Base-by-base conservation (phyloP, 352 stramenopile species). In the Pythium sukuiense region DNA sequence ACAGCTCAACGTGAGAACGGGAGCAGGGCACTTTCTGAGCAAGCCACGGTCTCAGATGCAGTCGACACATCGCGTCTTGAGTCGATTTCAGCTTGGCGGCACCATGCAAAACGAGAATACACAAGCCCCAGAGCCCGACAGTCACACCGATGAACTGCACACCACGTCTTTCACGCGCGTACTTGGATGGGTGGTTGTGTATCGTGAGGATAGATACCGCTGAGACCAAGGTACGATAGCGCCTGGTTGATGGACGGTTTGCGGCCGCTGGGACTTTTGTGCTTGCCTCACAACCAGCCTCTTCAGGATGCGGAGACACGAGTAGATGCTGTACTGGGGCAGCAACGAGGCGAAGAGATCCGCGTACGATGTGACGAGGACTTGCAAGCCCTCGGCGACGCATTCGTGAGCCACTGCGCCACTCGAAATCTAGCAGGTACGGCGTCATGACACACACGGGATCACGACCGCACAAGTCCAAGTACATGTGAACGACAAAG, bases 381-480 rank as follows among this genome's bases (percentile, higher is more conserved):
- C 56, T 27, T 69, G 55, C 3, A 33, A n/a, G 16, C 13, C 48
- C 30, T 69, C 63, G 2, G 55, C 48, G 20, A 69, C 35, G 59
- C 59, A 37, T 65, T 67, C 8, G 39, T 43, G 32, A 61, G 59
- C 59, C 66, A 72, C 9, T 57, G 2, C 12, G 14, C 50, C 54
- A 60, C 14, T 67, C 54, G 26, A 64, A 71, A 5, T 29, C 20
- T 1, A 59, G 1, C 2, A 60, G 20, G 20, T 71, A 71, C 14
- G 59, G 65, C 18, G 48, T 12, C 29, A 67, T 50, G 2, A 67
- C 48, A 24, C 45, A 60, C 27, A 69, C 46, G 12, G 66, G 16
- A 72, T 35, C 26, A 60, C 29, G 6, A 72, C 32, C 4, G 45
- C 26, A 27, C 49, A 68, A 64, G 26, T 72, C 60, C 13, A 72